These are phyloP conservation scores for Biscutella auriculata DNA, from an alignment of 441 rosid species.

Conservation along the genomic window DNA sequence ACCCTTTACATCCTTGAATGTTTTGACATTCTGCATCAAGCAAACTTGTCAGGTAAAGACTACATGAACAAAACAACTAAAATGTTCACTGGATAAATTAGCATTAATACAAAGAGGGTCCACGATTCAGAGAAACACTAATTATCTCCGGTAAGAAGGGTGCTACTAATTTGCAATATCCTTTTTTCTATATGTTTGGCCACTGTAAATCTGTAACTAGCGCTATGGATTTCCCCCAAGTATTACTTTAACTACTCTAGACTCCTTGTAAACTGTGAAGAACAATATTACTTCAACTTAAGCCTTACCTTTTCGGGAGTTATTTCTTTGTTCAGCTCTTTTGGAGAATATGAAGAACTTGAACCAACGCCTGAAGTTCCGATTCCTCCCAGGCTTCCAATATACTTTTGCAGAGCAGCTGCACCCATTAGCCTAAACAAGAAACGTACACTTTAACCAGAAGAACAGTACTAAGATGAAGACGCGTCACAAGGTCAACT, in stretches of 20 bases:
- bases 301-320: slow-evolving; percentile 75
- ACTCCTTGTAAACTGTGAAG: background rate
- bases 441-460: slow-evolving; percentile 7
- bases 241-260: background rate
- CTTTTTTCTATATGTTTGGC: background rate
- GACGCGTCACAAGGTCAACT: slow-evolving; percentile 2
- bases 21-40: slow-evolving; percentile 75
- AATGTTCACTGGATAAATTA: background rate
- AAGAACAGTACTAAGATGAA: slow-evolving; percentile 8
- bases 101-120: background rate
- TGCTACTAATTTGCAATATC: slow-evolving; percentile 1
- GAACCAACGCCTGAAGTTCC: slow-evolving; percentile 98
- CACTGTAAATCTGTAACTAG: too few relatives aligned
- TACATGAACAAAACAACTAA: background rate
- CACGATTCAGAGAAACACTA: background rate
- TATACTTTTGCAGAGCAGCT: slow-evolving; percentile 81
- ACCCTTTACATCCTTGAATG: slow-evolving; percentile 98
- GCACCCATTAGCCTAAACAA: slow-evolving; percentile 83
- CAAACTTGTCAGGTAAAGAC: slow-evolving; percentile 19
- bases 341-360: slow-evolving; percentile 80
- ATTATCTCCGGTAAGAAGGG: background rate
- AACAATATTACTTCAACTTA: background rate
- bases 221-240: too few relatives aligned
- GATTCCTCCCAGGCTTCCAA: slow-evolving; percentile 89
- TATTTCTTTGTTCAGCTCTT: slow-evolving; percentile 85